A percentile compares a stretch with the other conserved stretches of the same genome.
Conservation (phyloP, 768 basidiomycete species). For the Amanita inopinata region DNA sequence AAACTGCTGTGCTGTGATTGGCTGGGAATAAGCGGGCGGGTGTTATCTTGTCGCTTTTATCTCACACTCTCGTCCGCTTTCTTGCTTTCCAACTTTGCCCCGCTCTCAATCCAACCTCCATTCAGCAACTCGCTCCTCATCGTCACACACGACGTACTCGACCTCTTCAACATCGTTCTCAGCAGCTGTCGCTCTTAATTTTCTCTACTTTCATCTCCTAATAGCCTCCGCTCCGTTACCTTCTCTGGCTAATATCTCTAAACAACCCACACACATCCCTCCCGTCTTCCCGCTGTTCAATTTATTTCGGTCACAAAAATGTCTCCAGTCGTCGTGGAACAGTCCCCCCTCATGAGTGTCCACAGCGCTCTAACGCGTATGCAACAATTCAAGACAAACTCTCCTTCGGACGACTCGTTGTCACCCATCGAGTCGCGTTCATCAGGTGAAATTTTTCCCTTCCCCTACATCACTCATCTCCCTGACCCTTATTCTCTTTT, state of each 20-base stretch:
- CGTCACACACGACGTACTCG: neutral
- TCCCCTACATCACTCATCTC: conserved; percentile 6
- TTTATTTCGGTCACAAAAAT: conserved; percentile 22
- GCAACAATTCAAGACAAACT: conserved; percentile 31
- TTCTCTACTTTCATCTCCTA: conserved; percentile 1
- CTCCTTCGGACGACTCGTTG: conserved; percentile 15
- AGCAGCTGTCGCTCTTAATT: neutral
- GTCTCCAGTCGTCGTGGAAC: conserved; percentile 51
- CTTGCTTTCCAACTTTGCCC: too few relatives aligned
- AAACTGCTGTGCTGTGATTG: conserved; percentile 26
- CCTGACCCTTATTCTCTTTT: neutral
- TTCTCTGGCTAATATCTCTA: neutral
- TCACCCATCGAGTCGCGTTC: conserved; percentile 17
- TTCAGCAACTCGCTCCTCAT: conserved; percentile 1
- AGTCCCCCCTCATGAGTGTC: conserved; percentile 37
- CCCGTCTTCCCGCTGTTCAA: conserved; percentile 3
- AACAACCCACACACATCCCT: neutral
- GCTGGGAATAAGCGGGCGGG: conserved; percentile 13
- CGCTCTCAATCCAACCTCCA: conserved; percentile 9
- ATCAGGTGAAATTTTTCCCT: conserved; percentile 15
- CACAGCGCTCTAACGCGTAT: conserved; percentile 34
- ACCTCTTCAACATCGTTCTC: neutral
- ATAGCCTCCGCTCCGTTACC: too few relatives aligned
- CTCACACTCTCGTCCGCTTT: too few relatives aligned
- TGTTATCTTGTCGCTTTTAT: conserved; percentile 18